Base-by-base conservation (phyloP, 441 rosid genomes). In the Erodium trifolium region DNA sequence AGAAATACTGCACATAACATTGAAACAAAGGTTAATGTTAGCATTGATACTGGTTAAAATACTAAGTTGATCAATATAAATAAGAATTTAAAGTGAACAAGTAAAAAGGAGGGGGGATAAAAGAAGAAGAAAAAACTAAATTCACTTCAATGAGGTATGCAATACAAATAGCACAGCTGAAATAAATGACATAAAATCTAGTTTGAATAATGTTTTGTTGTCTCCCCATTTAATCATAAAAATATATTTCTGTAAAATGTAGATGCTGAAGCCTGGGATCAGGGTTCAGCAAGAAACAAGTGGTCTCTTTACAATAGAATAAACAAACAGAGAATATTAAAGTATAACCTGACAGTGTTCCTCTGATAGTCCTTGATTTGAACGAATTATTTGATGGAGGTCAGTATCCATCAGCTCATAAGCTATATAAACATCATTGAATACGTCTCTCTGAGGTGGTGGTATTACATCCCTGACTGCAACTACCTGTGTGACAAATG, bases 391-490 rank as follows among this genome's bases (percentile, higher is more conserved):
- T 68, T 94, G 96, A 94, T 87, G 63, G 27, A 23, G 27, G 27
- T 23, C 27, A 23, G 27, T 23, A 23, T 23, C 27, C 27, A 23
- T 23, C 27, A 94, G 86, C 60, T 94, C 99, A 14, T 72, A 82
- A 34, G 99, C 83, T 4, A 92, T 82, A 75, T 94, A 94, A 35
- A 94, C 99, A 79, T 94, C 98, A 9, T 75, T 71, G 75, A 94
- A 94, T 74, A 92, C 87, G 78, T 88, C 79, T 70, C 98, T 65
- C 34, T 88, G 0, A 73, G 99, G 91, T 12, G 99, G 98, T 68
- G 99, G 99, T 78, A 94, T 80, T 64, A 94, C 94, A 78, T 94
- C 99, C 82, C 86, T 87, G 68, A 94, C 78, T 14, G 73, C 89
- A 77, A 82, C 75, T 34, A 94, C 90, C 99, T 41, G 47, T 6